Base-by-base conservation (phyloP, 306 rosid genomes). In the Adenanthera pavonina region DNA sequence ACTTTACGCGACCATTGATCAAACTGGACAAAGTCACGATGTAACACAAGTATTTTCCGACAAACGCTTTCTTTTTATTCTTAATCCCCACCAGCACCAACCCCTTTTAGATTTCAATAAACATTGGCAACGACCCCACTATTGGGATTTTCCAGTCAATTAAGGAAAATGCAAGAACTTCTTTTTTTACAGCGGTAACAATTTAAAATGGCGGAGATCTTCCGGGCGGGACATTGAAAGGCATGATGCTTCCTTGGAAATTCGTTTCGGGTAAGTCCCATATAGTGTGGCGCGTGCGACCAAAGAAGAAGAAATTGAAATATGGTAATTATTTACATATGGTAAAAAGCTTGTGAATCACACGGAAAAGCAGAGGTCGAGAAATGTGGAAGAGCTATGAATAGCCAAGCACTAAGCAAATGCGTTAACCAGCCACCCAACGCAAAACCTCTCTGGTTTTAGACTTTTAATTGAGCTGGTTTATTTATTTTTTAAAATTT, bases 41-140 rank as follows among this genome's bases (percentile, higher is more conserved):
- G 49, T 43, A 38, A 46, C 69, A 35, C 73, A 52, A 72, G 82
- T 70, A 49, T 20, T 88, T 83, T 79, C 81, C 79, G 82, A 85
- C 86, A 82, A 72, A 13, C 65, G 75, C 80, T 57, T 77, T n/a
- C 52, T 6, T 74, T 46, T 81, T 6, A 1, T 4, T 25, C 5
- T 9, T 13, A 2, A 36, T 49, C 7, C 46, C 72, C 83, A 89
- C 86, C 89, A 11, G 82, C 83, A 89, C 86, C 89, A 11, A 84
- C 89, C 78, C 12, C 6, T 71, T 77, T 80, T 34, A 83, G 79
- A 40, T 72, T 60, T 44, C 80, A 74, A 84, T 84, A 65, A 84
- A 85, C 89, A 41, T 68, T 65, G 77, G 67, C 85, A 80, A 80
- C 84, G 69, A 82, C 86, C 89, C 47, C 54, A 70, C 69, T 36